These are phyloP conservation scores for Bipolaris zeicola DNA, from an alignment of 2,329 filamentous ascomycete genomes.

Conservation along the genomic window DNA sequence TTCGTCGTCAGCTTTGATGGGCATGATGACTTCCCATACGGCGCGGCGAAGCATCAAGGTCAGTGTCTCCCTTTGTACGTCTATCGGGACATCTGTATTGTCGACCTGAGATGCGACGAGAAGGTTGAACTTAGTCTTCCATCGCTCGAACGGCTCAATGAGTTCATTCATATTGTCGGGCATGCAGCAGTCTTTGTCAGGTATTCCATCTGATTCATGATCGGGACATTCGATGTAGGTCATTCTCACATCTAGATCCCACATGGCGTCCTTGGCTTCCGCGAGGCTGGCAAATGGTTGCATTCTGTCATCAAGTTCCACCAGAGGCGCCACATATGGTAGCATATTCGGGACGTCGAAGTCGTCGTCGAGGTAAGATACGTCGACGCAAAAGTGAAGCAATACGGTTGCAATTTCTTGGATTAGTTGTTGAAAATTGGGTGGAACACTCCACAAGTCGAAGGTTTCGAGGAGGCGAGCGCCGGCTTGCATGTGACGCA, in stretches of 20 bases:
- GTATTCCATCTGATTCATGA: not conserved
- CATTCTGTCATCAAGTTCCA: slow-evolving; percentile 4
- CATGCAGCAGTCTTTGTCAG: not conserved
- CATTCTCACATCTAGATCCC: slow-evolving; percentile 3
- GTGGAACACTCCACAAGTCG: slow-evolving; percentile 5
- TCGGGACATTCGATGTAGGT: not conserved
- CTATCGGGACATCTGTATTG: not conserved
- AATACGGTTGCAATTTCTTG: slow-evolving; percentile 15
- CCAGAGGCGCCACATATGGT: slow-evolving; percentile 7
- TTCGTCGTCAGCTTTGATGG: not conserved
- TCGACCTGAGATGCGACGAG: not conserved
- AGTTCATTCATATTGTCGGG: not conserved
- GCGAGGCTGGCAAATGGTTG: not conserved
- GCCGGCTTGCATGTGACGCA: slow-evolving; percentile 15
- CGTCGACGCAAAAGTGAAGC: slow-evolving; percentile 13
- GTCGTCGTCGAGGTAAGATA: slow-evolving; percentile 3
- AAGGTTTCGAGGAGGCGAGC: slow-evolving; percentile 8
- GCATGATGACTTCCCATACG: not conserved
- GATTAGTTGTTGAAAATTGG: slow-evolving; percentile 1
- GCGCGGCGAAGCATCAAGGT: not conserved
- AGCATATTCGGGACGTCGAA: slow-evolving; percentile 9
- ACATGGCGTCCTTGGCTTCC: slow-evolving; percentile 1
- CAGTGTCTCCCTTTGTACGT: not conserved
- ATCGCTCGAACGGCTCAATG: not conserved
- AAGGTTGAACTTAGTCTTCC: not conserved